Percentiles rank a stretch among this genome's conserved stretches.
These are phyloP conservation scores for Macrocystidia cucumis DNA, from an alignment of 1,284 basidiomycete genomes.

Conservation along the genomic window DNA sequence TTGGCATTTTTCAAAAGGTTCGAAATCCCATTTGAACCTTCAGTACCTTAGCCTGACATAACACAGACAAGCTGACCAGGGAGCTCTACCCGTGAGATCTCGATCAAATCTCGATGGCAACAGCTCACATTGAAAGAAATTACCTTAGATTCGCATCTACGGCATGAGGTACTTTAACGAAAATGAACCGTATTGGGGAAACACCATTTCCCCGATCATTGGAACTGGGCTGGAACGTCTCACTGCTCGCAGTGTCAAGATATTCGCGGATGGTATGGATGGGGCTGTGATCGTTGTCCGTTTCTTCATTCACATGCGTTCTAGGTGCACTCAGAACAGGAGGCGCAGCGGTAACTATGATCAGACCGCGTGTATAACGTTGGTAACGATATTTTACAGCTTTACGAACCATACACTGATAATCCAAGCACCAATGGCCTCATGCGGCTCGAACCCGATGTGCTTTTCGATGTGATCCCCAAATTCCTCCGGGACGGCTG, in stretches of 20 bases:
- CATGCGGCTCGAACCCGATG: constrained; percentile 62
- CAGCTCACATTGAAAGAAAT: constrained; percentile 6
- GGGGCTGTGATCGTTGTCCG: constrained; percentile 3
- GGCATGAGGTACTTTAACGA: constrained; percentile 71
- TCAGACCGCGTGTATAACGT: no score
- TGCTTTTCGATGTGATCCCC: constrained; percentile 57
- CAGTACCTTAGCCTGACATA: constrained; percentile 1
- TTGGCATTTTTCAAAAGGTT: constrained; percentile 71
- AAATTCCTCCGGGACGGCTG: constrained; percentile 70
- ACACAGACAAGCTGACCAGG: constrained; percentile 48
- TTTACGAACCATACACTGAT: constrained; percentile 78
- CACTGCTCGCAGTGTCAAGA: constrained; percentile 77
- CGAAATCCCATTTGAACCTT: constrained; percentile 7
- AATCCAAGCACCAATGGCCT: constrained; percentile 71
- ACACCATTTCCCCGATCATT: constrained; percentile 49
- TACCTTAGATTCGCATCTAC: constrained; percentile 56
- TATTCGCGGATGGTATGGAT: constrained; percentile 73
- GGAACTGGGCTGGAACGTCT: constrained; percentile 53
- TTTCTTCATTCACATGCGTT: constrained; percentile 6
- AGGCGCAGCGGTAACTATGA: constrained; percentile 72
- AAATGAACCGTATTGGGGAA: constrained; percentile 71
- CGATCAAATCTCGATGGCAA: constrained; percentile 4
- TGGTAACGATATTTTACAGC: constrained; percentile 24
- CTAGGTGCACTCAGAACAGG: constrained; percentile 83
- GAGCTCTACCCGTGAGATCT: constrained; percentile 52